These are phyloP conservation scores for Microbotryum silenes-acaulis DNA, from an alignment of 1,284 basidiomycete genomes.

Conservation along the genomic window DNA sequence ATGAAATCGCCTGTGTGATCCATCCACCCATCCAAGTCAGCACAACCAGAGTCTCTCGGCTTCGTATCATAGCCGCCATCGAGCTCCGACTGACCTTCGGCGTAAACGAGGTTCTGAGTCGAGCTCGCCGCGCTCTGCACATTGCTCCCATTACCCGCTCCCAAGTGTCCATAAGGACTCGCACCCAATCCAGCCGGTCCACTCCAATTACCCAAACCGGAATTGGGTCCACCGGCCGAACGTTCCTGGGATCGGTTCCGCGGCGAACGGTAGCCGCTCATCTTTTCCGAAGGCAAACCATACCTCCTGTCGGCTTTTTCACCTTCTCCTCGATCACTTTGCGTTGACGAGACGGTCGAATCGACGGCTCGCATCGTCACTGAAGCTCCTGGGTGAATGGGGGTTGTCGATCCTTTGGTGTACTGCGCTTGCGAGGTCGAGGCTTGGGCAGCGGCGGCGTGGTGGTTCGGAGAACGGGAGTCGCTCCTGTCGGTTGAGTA, in stretches of 20 bases:
- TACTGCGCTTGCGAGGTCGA: neutral
- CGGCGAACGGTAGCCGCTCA: slow-evolving; percentile 15
- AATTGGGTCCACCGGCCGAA: neutral
- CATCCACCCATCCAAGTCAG: neutral
- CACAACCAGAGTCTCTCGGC: neutral
- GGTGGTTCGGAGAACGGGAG: no score
- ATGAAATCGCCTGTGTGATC: slow-evolving; percentile 22
- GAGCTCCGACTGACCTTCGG: no score
- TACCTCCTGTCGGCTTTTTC: no score
- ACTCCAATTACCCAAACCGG: slow-evolving; percentile 28
- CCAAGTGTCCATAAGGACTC: slow-evolving; percentile 26
- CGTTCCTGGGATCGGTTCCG: slow-evolving; percentile 4
- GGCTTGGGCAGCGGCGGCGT: neutral
- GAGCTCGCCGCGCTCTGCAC: neutral
- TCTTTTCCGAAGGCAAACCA: neutral
- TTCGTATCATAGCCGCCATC: neutral
- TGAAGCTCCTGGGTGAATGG: slow-evolving; percentile 12
- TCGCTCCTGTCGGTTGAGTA: no score
- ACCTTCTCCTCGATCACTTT: no score
- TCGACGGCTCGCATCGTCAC: slow-evolving; percentile 2
- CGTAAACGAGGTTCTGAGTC: neutral
- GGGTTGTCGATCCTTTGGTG: neutral
- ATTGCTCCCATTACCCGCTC: no score
- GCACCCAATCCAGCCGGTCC: slow-evolving; percentile 18
- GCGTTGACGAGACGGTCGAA: no score